Conservation (phyloP, 2,329 filamentous ascomycete species). For the Fusarium sulawesiense region DNA sequence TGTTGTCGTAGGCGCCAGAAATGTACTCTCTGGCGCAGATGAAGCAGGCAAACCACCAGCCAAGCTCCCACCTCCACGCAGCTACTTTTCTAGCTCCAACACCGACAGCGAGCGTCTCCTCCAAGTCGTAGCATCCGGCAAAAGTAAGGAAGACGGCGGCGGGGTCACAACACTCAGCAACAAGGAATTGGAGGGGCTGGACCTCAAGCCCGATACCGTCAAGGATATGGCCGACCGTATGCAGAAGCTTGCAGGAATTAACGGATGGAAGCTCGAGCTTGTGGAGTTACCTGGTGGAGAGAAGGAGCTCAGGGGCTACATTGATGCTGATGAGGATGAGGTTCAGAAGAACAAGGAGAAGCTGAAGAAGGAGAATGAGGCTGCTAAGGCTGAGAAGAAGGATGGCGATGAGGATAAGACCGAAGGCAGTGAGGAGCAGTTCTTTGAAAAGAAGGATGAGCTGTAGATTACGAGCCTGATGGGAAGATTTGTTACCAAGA, state of each 20-base stretch:
- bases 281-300: conserved; percentile 72
- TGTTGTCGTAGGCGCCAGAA: conserved; percentile 63
- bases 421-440: conserved; percentile 29
- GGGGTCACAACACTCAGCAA: conserved; percentile 69
- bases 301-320: conserved; percentile 74
- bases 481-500: conserved; percentile 48
- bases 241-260: conserved; percentile 74
- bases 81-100: conserved; percentile 49
- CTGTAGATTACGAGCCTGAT: conserved; percentile 57
- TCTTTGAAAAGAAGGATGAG: conserved; percentile 32
- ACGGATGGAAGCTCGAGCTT: conserved; percentile 84
- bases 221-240: conserved; percentile 76
- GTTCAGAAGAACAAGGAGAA: conserved; percentile 37
- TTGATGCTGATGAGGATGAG: conserved; percentile 66
- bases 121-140: conserved; percentile 59
- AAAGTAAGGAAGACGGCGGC: conserved; percentile 68
- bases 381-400: conserved; percentile 33
- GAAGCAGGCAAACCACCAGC: conserved; percentile 61
- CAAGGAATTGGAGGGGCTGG: conserved; percentile 75
- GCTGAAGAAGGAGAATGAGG: conserved; percentile 30
- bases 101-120: conserved; percentile 48
- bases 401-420: conserved; percentile 25
- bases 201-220: conserved; percentile 74
- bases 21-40: conserved; percentile 59
- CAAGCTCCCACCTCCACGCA: conserved; percentile 59